phyloP scores from a whole-genome alignment of 805 yeast species.

The Yarrowia porcina region DNA sequence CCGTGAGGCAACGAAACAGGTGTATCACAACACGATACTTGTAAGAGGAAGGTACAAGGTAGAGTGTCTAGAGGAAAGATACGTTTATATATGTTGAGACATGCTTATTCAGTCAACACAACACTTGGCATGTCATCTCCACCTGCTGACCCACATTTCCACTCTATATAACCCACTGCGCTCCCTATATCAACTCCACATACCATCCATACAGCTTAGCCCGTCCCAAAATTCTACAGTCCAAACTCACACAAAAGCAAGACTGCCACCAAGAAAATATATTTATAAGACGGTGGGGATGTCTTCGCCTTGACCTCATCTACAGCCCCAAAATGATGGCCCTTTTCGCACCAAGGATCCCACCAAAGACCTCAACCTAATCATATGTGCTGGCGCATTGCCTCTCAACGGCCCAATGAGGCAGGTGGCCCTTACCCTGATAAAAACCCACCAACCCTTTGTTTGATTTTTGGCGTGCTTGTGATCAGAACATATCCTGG shows the following conservation, averaged over 20 bases:
- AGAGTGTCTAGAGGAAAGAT: no score
- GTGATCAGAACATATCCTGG: conserved; percentile 14
- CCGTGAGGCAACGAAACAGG: no score
- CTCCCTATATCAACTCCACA: background rate
- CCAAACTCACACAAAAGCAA: conserved; percentile 5
- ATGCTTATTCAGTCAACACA: no score
- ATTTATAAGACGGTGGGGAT: background rate
- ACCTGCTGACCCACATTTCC: no score
- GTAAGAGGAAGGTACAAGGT: no score
- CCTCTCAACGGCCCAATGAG: background rate
- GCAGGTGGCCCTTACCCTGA: background rate
- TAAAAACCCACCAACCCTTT: conserved; percentile 14
- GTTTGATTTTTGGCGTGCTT: conserved; percentile 16
- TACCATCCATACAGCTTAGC: background rate
- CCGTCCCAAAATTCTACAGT: background rate
- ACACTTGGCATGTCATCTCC: no score
- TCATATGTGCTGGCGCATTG: conserved; percentile 16
- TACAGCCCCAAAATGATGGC: no score
- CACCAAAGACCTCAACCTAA: conserved; percentile 3
- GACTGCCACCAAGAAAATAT: background rate
- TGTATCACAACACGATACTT: no score
- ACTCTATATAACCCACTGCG: no score
- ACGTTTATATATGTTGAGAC: no score
- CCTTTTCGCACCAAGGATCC: background rate
- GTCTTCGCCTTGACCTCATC: no score